phyloP scores from a whole-genome alignment of 164 flowering plant species.

The Piper betle region DNA sequence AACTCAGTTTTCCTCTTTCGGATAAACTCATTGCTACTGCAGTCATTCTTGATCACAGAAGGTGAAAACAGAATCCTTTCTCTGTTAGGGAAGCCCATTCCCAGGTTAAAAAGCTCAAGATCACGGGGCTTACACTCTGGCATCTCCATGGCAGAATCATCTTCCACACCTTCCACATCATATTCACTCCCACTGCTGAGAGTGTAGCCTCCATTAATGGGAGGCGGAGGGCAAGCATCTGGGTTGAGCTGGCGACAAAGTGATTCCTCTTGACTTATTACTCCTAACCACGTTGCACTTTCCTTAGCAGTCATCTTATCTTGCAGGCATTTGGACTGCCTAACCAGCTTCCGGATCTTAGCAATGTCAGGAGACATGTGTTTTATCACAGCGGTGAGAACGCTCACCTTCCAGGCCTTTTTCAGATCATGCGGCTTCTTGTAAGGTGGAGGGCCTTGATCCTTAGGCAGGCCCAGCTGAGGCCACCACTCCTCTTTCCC shows the following conservation, averaged over 20 bases:
- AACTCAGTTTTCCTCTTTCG: conserved; percentile 31
- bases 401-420: conserved; percentile 66
- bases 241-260: conserved; percentile 36
- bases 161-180: conserved; percentile 24
- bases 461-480: conserved; percentile 36
- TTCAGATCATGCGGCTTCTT: conserved; percentile 74
- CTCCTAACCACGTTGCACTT: conserved; percentile 52
- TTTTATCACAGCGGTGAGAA: conserved; percentile 60
- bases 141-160: conserved; percentile 16
- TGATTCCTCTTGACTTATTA: conserved; percentile 48
- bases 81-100: conserved; percentile 4
- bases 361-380: conserved; percentile 63
- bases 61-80: conserved; percentile 9
- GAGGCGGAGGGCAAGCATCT: conserved; percentile 31
- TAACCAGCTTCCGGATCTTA: conserved; percentile 52
- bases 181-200: conserved; percentile 23
- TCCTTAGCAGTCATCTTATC: conserved; percentile 72
- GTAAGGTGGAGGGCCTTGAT: conserved; percentile 58
- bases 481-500: conserved; percentile 71
- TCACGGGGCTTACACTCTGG: conserved; percentile 27
- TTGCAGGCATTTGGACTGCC: conserved; percentile 64
- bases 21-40: conserved; percentile 12
- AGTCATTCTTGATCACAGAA: conserved; percentile 26
- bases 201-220: conserved; percentile 17
- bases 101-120: conserved; percentile 14